phyloP scores from a whole-genome alignment of 2,329 filamentous ascomycete species.

The Neopestalotiopsis clavispora region DNA sequence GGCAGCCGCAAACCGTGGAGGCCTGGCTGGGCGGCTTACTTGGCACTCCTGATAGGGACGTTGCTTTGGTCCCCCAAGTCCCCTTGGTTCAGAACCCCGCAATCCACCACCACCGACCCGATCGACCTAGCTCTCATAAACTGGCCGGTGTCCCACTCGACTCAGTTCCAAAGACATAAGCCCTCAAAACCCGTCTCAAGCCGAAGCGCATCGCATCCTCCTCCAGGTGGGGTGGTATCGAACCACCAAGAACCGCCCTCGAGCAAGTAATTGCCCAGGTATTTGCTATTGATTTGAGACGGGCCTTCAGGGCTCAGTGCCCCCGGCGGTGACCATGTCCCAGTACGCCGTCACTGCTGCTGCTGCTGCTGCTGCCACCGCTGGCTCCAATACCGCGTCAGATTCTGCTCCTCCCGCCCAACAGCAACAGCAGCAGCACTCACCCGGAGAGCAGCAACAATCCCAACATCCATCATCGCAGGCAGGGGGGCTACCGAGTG shows the following conservation, averaged over 20 bases:
- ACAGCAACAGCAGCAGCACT: constrained; percentile 23
- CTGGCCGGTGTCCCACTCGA: constrained; percentile 20
- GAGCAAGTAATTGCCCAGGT: neutral
- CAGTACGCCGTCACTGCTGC: constrained; percentile 8
- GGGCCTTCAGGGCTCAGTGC: constrained; percentile 13
- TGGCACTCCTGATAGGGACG: neutral
- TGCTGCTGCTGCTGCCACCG: constrained; percentile 3
- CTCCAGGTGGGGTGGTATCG: constrained; percentile 13
- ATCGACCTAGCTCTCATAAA: constrained; percentile 17
- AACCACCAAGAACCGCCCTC: constrained; percentile 15
- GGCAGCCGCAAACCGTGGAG: neutral
- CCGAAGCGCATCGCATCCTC: constrained; percentile 28
- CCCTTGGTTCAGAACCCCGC: constrained; percentile 5
- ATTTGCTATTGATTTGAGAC: neutral
- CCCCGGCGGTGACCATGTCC: constrained; percentile 19
- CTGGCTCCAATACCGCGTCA: neutral
- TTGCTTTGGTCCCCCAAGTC: neutral
- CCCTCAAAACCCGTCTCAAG: constrained; percentile 40
- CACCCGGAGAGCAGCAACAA: constrained; percentile 7
- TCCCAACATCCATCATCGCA: neutral
- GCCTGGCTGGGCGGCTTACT: neutral
- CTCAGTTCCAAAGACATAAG: constrained; percentile 27
- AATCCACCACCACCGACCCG: constrained; percentile 10
- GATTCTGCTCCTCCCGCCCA: neutral
- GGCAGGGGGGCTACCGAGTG: constrained; percentile 16